A percentile compares a stretch with the other conserved stretches of the same genome.
Evolutionary conservation across 345 rosid genomes (phyloP).

Genomic region (Pistacia vera): DNA sequence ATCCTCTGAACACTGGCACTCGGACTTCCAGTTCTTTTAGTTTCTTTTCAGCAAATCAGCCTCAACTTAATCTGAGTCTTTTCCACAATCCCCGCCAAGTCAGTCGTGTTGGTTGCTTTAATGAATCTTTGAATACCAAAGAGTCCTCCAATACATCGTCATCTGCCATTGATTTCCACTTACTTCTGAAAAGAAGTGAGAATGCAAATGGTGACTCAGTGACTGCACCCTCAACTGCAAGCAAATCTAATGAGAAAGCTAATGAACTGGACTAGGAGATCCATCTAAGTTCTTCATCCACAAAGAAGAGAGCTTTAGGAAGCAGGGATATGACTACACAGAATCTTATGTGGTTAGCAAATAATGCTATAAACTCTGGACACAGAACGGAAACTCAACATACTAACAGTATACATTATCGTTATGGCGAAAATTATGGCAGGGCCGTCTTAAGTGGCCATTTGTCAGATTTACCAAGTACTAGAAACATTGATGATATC

Average conservation of each 20-base stretch:
- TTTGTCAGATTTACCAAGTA: constrained; percentile 32
- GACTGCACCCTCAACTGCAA: too few relatives aligned
- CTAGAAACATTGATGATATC: constrained; percentile 40
- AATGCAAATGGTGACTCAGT: constrained; percentile 33
- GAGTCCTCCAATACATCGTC: constrained; percentile 26
- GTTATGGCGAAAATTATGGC: constrained; percentile 24
- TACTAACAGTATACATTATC: constrained; percentile 16
- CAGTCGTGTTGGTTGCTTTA: constrained; percentile 39
- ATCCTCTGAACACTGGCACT: constrained; percentile 42
- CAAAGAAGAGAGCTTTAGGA: constrained; percentile 36
- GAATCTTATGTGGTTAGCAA: constrained; percentile 21
- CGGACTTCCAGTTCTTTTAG: constrained; percentile 56
- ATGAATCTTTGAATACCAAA: constrained; percentile 39
- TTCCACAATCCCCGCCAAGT: constrained; percentile 62
- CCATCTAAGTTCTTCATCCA: constrained; percentile 66
- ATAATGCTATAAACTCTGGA: constrained; percentile 23
- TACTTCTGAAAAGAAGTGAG: constrained; percentile 74
- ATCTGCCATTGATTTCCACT: constrained; percentile 65
- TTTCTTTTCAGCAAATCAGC: constrained; percentile 76
- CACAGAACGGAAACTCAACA: constrained; percentile 28
- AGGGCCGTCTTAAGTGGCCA: constrained; percentile 32
- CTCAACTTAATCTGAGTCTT: constrained; percentile 79
- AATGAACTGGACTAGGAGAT: constrained; percentile 70
- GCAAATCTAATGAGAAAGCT: constrained; percentile 35
- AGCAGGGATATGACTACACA: constrained; percentile 33